Percentiles rank a stretch among this genome's conserved stretches.
Evolutionary conservation across 306 rosid genomes (phyloP).

Genomic region (Casuarina cunninghamiana): DNA sequence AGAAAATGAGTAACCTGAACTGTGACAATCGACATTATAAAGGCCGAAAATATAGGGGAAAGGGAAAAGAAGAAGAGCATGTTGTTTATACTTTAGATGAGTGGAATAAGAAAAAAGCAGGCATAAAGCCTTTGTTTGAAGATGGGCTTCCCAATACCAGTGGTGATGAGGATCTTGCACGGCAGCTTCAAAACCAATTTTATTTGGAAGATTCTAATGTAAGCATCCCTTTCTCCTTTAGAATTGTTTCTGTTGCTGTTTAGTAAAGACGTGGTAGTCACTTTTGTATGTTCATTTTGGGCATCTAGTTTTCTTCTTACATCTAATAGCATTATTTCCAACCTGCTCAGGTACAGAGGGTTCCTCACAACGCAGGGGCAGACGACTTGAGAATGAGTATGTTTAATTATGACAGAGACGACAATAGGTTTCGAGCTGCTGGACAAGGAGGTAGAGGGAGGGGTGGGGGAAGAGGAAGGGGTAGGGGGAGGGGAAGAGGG

Average conservation of each 20-base stretch:
- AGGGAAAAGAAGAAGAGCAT: conserved; percentile 60
- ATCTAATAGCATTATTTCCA: conserved; percentile 15
- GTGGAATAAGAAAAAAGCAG: conserved; percentile 62
- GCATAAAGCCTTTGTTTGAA: conserved; percentile 36
- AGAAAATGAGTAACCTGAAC: conserved; percentile 61
- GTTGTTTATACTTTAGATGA: conserved; percentile 66
- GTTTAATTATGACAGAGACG: conserved; percentile 64
- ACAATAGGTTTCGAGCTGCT: conserved; percentile 33
- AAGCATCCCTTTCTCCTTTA: conserved; percentile 23
- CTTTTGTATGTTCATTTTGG: neutral
- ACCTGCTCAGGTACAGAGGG: conserved; percentile 48
- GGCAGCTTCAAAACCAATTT: conserved; percentile 78
- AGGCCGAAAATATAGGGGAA: conserved; percentile 58
- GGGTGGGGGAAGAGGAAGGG: conserved; percentile 41
- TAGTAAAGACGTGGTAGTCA: neutral
- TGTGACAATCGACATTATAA: conserved; percentile 35
- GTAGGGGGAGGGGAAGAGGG: conserved; percentile 33
- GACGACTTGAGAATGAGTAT: conserved; percentile 73
- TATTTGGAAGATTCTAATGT: conserved; percentile 68
- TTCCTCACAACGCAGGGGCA: conserved; percentile 40
- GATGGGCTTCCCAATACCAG: conserved; percentile 28
- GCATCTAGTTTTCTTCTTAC: conserved; percentile 5
- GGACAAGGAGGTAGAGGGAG: conserved; percentile 48
- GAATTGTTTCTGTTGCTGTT: conserved; percentile 5
- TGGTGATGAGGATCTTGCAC: conserved; percentile 72